A percentile compares a stretch with the other conserved stretches of the same genome.
These are phyloP conservation scores for Gaultheria prostrata DNA, from an alignment of 148 eudicot genomes.

Conservation along the genomic window DNA sequence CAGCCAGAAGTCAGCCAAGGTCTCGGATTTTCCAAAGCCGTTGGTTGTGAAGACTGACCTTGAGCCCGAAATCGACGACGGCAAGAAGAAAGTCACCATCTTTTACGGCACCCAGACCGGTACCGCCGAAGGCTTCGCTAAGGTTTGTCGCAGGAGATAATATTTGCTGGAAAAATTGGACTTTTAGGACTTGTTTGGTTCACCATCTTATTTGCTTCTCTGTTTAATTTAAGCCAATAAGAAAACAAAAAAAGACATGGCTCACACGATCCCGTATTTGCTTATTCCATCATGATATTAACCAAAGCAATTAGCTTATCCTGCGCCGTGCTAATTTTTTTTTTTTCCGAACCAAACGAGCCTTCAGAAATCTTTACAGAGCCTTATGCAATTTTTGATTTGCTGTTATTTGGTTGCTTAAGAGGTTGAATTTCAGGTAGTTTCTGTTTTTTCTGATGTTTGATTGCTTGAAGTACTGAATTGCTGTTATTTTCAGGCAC, in stretches of 20 bases:
- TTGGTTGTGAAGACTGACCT: slow-evolving; percentile 33
- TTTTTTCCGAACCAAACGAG: background rate
- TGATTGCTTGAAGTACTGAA: background rate
- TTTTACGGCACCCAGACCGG: slow-evolving; percentile 96
- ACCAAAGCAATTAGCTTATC: background rate
- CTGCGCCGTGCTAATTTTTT: background rate
- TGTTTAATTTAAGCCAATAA: background rate
- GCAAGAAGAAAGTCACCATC: slow-evolving; percentile 65
- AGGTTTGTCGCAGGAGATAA: slow-evolving; percentile 38
- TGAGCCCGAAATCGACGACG: slow-evolving; percentile 69
- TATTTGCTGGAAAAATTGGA: too few relatives aligned
- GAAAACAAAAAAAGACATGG: background rate
- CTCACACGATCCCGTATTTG: background rate
- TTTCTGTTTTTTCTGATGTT: background rate
- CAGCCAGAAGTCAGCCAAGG: slow-evolving; percentile 34
- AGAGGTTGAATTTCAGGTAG: background rate
- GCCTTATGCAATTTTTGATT: background rate
- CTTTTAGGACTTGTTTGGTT: too few relatives aligned
- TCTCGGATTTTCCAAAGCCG: slow-evolving; percentile 34
- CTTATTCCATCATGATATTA: background rate
- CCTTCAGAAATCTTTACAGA: background rate
- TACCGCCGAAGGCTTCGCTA: slow-evolving; percentile 96
- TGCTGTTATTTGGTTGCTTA: background rate
- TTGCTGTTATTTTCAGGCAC: slow-evolving; percentile 44
- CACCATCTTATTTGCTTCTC: background rate